Evolutionary conservation across 345 rosid genomes (phyloP).

Genomic region (Corchorus capsularis): DNA sequence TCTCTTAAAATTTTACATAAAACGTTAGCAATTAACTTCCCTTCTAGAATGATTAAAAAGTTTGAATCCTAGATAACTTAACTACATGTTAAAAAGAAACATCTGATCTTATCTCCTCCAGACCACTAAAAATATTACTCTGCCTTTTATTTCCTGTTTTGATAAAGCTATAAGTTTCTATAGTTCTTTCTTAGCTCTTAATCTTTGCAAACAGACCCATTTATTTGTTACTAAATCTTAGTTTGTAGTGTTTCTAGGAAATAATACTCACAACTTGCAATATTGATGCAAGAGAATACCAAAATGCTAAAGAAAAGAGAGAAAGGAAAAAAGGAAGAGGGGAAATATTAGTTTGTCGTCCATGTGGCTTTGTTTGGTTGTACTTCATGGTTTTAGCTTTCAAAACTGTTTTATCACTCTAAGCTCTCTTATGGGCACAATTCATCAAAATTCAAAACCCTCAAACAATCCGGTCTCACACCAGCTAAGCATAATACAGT

Average conservation of each 20-base stretch:
- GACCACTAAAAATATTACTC: background rate
- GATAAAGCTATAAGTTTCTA: background rate
- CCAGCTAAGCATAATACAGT: background rate
- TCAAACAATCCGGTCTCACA: background rate
- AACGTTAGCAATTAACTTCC: background rate
- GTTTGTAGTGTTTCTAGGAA: background rate
- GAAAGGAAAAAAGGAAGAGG: background rate
- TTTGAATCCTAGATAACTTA: background rate
- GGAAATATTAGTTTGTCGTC: too few species aligned
- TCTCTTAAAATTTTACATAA: background rate
- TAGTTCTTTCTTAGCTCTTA: background rate
- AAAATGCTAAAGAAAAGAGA: background rate
- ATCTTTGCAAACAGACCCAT: background rate
- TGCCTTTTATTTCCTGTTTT: background rate
- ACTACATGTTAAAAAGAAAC: background rate
- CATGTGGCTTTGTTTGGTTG: background rate
- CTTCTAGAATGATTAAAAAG: background rate
- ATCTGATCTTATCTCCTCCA: background rate
- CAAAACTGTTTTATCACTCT: background rate
- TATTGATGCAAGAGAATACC: background rate
- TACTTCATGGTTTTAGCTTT: too few species aligned
- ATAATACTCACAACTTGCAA: background rate
- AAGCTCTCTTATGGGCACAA: background rate
- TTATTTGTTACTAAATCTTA: background rate
- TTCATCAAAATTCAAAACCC: background rate